These are phyloP conservation scores for Aspergillus chevalieri DNA, from an alignment of 2,329 filamentous ascomycete species.

Conservation along the genomic window DNA sequence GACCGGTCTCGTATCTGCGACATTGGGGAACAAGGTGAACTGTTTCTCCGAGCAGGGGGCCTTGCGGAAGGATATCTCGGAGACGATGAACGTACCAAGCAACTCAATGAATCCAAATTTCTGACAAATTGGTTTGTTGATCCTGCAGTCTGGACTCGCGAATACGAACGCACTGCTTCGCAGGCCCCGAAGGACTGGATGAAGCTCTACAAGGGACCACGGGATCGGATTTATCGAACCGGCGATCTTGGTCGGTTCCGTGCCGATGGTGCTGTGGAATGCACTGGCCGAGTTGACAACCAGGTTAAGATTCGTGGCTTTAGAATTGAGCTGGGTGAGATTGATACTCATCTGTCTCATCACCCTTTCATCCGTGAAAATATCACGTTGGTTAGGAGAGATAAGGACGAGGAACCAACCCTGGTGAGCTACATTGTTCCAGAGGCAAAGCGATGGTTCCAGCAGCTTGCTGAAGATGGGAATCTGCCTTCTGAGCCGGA, in stretches of 20 bases:
- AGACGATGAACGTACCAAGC: slow-evolving; percentile 26
- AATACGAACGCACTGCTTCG: slow-evolving; percentile 54
- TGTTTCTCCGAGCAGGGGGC: slow-evolving; percentile 75
- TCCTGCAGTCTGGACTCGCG: slow-evolving; percentile 57
- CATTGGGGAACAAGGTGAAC: slow-evolving; percentile 76
- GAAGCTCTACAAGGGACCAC: slow-evolving; percentile 68
- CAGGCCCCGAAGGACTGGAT: slow-evolving; percentile 60
- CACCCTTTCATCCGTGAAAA: slow-evolving; percentile 74
- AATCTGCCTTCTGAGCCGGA: too few relatives aligned
- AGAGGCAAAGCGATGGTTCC: slow-evolving; percentile 55
- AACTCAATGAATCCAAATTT: slow-evolving; percentile 70
- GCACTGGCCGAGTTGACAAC: slow-evolving; percentile 72
- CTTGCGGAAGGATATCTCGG: slow-evolving; percentile 74
- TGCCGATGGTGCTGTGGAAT: slow-evolving; percentile 65
- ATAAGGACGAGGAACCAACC: slow-evolving; percentile 77
- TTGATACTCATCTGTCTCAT: slow-evolving; percentile 73
- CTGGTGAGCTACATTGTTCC: slow-evolving; percentile 89
- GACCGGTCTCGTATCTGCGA: slow-evolving; percentile 64
- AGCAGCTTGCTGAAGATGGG: too few relatives aligned
- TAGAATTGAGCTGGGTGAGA: slow-evolving; percentile 89
- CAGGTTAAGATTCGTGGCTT: slow-evolving; percentile 97
- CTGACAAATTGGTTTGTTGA: slow-evolving; percentile 82
- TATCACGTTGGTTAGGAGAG: slow-evolving; percentile 75
- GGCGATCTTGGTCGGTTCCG: slow-evolving; percentile 79
- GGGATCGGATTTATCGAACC: slow-evolving; percentile 79